Base-by-base conservation (phyloP, 139 green algal genomes). In the Tetraselmis striata region DNA sequence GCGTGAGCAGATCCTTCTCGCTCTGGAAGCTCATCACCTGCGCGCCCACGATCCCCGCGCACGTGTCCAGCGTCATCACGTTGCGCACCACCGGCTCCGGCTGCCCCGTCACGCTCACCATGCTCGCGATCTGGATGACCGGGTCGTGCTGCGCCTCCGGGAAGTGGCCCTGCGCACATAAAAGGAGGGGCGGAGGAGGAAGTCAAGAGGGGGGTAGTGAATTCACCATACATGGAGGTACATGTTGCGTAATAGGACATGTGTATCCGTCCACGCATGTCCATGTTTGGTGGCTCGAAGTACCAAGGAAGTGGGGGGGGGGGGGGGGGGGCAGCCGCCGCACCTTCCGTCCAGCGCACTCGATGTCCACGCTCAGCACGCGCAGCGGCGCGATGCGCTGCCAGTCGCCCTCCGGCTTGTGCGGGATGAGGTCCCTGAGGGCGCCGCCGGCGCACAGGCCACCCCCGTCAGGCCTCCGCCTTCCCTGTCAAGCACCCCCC, bases 71-170 rank as follows among this genome's bases (percentile, higher is more conserved):
- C 25, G 95, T 99, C 90, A 99, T 90, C n/a, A 99, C 90, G 87
- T 98, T 98, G 28, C 89, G 87, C 75, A 99, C 92, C 0, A 90
- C 82, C 0, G 96, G 95, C 27, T 80, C 84, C 24, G 76, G 82
- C 59, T 92, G 59, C 0, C 94, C 95, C 27, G 94, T 91, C 77
- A 93, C 88, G 0, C 93, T 98, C 23, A 99, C 91, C 87, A 98
- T 90, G 81, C 89, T 97, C 1, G 96, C 96, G 59, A 99, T 99
- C 90, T 99, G 92, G 83, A 99, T 99, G 30, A 99, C 96, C 0
- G 96, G 93, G 84, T 99, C 96, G 45, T 95, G 83, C 74, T 96
- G 84, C 2, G 96, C 88, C 81, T 99, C 96, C 0, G 96, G 96
- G 86, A 99, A 99, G 91, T 95, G 91, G 24, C 96, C 96, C 86